A percentile compares a stretch with the other conserved stretches of the same genome.
phyloP scores from a whole-genome alignment of 192 early-diverging fungal genomes.

The Podila verticillata region DNA sequence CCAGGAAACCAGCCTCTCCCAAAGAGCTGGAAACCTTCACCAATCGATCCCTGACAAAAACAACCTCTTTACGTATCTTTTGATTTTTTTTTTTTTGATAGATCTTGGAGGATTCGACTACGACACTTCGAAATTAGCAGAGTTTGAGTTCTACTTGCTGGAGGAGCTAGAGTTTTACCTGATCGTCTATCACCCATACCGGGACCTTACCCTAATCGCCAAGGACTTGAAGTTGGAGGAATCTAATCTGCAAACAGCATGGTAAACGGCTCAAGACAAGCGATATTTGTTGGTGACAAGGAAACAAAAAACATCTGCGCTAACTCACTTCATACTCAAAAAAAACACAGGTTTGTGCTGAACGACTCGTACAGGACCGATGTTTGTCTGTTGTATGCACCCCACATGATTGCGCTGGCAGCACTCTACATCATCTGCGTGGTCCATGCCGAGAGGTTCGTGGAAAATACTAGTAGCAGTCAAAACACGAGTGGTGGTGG shows the following conservation, averaged over 20 bases:
- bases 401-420: conserved; percentile 88
- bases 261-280: conserved; percentile 4
- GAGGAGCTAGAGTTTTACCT: conserved; percentile 93
- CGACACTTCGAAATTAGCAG: conserved; percentile 82
- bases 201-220: conserved; percentile 69
- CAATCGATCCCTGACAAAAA: no score
- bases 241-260: conserved; percentile 68
- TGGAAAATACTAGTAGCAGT: conserved; percentile 11
- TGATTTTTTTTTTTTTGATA: conserved; percentile 7
- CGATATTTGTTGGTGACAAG: not conserved
- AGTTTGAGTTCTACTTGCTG: conserved; percentile 91
- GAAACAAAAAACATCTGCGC: no score
- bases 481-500: not conserved
- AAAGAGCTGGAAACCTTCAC: not conserved
- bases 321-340: not conserved
- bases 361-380: conserved; percentile 90
- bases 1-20: no score
- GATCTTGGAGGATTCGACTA: conserved; percentile 69
- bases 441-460: conserved; percentile 53
- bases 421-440: conserved; percentile 78
- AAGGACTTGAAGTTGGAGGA: conserved; percentile 62
- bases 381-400: conserved; percentile 84
- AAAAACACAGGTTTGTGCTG: conserved; percentile 64
- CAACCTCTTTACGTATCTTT: no score
- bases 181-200: conserved; percentile 91